These are phyloP conservation scores for Aspergillus sergii DNA, from an alignment of 2,329 filamentous ascomycete genomes.

Conservation along the genomic window DNA sequence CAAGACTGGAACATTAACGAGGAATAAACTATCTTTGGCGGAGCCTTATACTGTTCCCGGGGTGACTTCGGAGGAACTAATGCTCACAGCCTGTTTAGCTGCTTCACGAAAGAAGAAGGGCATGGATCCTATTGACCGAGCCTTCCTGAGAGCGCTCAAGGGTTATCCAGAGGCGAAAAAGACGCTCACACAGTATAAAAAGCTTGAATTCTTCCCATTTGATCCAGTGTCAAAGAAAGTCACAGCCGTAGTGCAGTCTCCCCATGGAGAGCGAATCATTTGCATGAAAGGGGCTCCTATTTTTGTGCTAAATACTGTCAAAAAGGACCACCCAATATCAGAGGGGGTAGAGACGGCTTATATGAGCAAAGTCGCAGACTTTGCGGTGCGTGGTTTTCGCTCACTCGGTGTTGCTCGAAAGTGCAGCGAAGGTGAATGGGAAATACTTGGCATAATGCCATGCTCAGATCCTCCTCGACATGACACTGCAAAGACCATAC, in stretches of 20 bases:
- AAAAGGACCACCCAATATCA: conserved; percentile 79
- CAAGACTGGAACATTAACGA: conserved; percentile 91
- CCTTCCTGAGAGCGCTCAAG: conserved; percentile 83
- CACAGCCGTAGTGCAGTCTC: conserved; percentile 78
- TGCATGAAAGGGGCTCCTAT: conserved; percentile 92
- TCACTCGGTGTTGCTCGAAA: conserved; percentile 92
- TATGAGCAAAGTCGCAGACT: conserved; percentile 91
- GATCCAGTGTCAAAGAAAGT: conserved; percentile 95
- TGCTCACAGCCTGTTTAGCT: conserved; percentile 88
- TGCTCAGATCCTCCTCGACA: conserved; percentile 89
- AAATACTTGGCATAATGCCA: conserved; percentile 93
- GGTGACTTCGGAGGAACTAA: conserved; percentile 83
- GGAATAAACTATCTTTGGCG: conserved; percentile 87
- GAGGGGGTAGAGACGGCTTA: conserved; percentile 78
- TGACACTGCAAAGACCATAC: conserved; percentile 87
- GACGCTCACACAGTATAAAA: conserved; percentile 80
- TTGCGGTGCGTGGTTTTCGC: conserved; percentile 90
- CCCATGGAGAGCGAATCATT: conserved; percentile 78
- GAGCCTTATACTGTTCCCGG: conserved; percentile 83
- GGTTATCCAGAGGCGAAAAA: conserved; percentile 81
- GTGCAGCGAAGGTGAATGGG: conserved; percentile 78
- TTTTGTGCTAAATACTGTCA: conserved; percentile 83
- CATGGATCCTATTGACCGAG: conserved; percentile 93
- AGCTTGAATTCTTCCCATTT: conserved; percentile 83
- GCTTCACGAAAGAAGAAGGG: conserved; percentile 94